A percentile compares a stretch with the other conserved stretches of the same genome.
Evolutionary conservation across 768 basidiomycete species (phyloP).

Genomic region (Lanmaoa pseudosensibilis): DNA sequence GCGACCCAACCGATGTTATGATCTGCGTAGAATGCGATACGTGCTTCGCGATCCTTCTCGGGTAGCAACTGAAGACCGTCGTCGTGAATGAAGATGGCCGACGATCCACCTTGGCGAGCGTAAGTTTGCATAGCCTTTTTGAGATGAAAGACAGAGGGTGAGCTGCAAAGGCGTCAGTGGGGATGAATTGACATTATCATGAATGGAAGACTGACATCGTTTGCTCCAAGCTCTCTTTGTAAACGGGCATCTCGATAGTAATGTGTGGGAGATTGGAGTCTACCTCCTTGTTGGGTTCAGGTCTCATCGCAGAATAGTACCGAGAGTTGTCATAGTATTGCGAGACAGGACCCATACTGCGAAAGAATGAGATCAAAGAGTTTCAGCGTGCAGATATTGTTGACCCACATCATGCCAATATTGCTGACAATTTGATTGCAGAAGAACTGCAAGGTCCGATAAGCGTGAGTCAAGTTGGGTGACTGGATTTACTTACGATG

Average conservation of each 20-base stretch:
- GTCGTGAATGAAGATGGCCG: conserved; percentile 59
- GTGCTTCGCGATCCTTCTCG: conserved; percentile 45
- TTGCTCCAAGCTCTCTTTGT: conserved; percentile 80
- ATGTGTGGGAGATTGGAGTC: conserved; percentile 70
- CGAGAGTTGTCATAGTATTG: conserved; percentile 84
- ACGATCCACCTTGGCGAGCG: conserved; percentile 62
- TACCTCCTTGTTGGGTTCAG: conserved; percentile 59
- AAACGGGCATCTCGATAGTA: conserved; percentile 83
- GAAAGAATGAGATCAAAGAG: background rate
- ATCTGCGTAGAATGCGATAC: conserved; percentile 54
- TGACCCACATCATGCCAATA: conserved; percentile 60
- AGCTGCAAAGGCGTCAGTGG: conserved; percentile 33
- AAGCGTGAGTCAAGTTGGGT: background rate
- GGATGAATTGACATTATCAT: background rate
- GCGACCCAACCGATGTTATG: conserved; percentile 64
- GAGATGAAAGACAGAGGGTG: conserved; percentile 67
- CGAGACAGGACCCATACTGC: conserved; percentile 76
- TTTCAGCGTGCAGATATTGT: background rate
- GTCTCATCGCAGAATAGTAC: conserved; percentile 74
- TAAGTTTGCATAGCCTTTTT: conserved; percentile 65
- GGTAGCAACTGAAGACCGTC: conserved; percentile 56
- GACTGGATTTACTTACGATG: conserved; percentile 47
- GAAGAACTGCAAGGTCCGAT: conserved; percentile 56
- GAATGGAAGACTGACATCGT: conserved; percentile 62
- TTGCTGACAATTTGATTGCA: conserved; percentile 66